A percentile compares a stretch with the other conserved stretches of the same genome.
These are phyloP conservation scores for Candida railenensis DNA, from an alignment of 805 yeast species.

Conservation along the genomic window DNA sequence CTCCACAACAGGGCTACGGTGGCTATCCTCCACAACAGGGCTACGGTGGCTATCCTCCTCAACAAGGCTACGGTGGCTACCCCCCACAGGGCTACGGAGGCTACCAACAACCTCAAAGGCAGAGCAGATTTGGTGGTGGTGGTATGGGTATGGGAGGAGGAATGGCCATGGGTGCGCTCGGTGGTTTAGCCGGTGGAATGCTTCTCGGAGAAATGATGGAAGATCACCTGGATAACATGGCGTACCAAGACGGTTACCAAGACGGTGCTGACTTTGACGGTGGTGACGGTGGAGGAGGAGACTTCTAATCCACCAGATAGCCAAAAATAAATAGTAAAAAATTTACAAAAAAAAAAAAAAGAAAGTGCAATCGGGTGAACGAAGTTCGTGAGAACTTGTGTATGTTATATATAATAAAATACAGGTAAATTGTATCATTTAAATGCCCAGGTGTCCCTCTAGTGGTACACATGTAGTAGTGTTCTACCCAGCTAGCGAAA, in stretches of 20 bases:
- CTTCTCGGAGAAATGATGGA: slow-evolving; percentile 45
- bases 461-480: too few relatives aligned
- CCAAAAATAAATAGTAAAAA: not conserved
- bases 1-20: slow-evolving; percentile 24
- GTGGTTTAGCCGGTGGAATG: slow-evolving; percentile 64
- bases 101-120: slow-evolving; percentile 23
- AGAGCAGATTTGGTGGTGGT: slow-evolving; percentile 30
- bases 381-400: too few relatives aligned
- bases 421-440: too few relatives aligned
- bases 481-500: too few relatives aligned
- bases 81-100: slow-evolving; percentile 28
- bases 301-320: not conserved
- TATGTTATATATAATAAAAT: too few relatives aligned
- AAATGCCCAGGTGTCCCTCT: too few relatives aligned
- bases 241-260: slow-evolving; percentile 35
- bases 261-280: slow-evolving; percentile 25
- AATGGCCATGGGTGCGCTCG: slow-evolving; percentile 47
- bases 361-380: too few relatives aligned
- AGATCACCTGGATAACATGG: slow-evolving; percentile 23
- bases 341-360: too few relatives aligned
- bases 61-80: slow-evolving; percentile 28
- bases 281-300: slow-evolving; percentile 25
- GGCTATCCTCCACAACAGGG: slow-evolving; percentile 25
- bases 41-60: slow-evolving; percentile 16
- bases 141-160: slow-evolving; percentile 57